Evolutionary conservation across 257 asterid genomes (phyloP).

Genomic region (Fraxinus excelsior): DNA sequence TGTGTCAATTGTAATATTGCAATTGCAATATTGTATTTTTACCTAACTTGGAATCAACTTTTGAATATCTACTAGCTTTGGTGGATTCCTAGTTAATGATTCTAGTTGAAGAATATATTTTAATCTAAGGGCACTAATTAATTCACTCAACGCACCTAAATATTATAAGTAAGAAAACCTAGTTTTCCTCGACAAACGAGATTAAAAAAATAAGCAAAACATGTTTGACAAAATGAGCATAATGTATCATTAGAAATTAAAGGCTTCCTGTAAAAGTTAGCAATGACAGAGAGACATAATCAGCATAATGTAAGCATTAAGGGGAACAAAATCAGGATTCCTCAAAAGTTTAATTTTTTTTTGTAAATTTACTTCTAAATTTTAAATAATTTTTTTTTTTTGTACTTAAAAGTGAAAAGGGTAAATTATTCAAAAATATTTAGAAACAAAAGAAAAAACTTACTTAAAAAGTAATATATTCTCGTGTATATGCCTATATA

Average conservation of each 20-base stretch:
- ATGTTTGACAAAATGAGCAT: constrained; percentile 14
- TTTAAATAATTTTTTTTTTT: no score
- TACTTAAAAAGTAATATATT: no score
- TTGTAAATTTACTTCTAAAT: background rate
- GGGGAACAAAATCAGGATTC: constrained; percentile 37
- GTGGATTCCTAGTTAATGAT: no score
- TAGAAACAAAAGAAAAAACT: no score
- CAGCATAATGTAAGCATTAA: constrained; percentile 32
- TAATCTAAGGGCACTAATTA: background rate
- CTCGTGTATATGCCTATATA: no score
- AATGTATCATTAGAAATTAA: background rate
- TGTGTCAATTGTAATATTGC: no score
- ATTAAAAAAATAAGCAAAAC: background rate
- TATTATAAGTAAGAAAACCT: background rate
- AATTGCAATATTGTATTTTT: no score
- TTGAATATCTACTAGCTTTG: no score
- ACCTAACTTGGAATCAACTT: no score
- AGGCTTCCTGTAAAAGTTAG: background rate
- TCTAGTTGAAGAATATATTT: no score
- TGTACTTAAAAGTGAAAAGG: background rate
- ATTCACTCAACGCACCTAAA: background rate
- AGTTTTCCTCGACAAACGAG: background rate
- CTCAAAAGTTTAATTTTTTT: background rate
- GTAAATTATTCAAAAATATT: no score
- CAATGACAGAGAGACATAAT: constrained; percentile 38